A percentile compares a stretch with the other conserved stretches of the same genome.
Evolutionary conservation across 2,329 filamentous ascomycete species (phyloP).

Genomic region (Verticillium longisporum): DNA sequence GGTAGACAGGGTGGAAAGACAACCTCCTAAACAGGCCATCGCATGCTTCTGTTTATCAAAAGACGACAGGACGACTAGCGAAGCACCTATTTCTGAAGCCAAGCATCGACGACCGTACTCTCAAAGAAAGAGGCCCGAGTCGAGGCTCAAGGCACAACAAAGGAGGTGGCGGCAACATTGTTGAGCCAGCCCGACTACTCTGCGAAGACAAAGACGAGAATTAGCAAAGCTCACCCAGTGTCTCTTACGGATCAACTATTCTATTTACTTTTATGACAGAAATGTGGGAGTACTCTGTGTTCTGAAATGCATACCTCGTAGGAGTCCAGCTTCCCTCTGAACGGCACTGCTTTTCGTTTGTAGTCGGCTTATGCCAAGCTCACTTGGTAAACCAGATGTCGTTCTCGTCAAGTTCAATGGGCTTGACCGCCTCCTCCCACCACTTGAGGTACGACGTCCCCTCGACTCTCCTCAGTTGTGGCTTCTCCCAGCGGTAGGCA

Average conservation of each 20-base stretch:
- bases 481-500: background rate
- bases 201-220: constrained; percentile 8
- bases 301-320: background rate
- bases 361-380: background rate
- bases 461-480: background rate
- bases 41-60: background rate
- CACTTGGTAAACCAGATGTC: background rate
- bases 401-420: background rate
- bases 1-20: no score
- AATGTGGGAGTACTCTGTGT: no score
- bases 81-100: background rate
- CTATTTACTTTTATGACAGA: no score
- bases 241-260: no score
- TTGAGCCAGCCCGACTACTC: background rate
- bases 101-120: background rate
- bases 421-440: background rate
- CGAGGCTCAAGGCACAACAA: background rate
- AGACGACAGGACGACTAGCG: no score
- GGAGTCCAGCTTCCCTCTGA: background rate
- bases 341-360: background rate
- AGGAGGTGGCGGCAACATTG: background rate
- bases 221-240: background rate
- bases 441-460: background rate
- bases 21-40: no score
- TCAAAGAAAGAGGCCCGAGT: background rate